phyloP scores from a whole-genome alignment of 1,139 yeast genomes.

The Pneumocystis carinii region DNA sequence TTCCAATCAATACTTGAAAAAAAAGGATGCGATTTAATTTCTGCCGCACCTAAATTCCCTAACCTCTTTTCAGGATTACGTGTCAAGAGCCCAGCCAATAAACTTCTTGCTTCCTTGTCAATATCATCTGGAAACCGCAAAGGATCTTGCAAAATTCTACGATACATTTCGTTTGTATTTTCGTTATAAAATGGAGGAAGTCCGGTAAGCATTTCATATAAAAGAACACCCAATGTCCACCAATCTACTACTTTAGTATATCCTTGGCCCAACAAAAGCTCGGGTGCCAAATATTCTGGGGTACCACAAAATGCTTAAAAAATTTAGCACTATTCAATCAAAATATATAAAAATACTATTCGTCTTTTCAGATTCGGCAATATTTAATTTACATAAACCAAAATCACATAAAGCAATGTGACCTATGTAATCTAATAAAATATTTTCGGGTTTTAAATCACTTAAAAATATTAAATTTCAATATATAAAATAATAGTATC shows the following conservation, averaged over 20 bases:
- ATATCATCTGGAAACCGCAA: slow-evolving; percentile 76
- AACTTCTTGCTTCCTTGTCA: slow-evolving; percentile 77
- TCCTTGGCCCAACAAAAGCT: slow-evolving; percentile 76
- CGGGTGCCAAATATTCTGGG: slow-evolving; percentile 94
- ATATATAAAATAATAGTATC: background rate
- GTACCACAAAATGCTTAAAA: slow-evolving; percentile 76
- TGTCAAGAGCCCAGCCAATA: slow-evolving; percentile 58
- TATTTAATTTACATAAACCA: background rate
- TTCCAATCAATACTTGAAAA: slow-evolving; percentile 88
- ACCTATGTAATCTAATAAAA: slow-evolving; percentile 83
- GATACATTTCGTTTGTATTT: slow-evolving; percentile 86
- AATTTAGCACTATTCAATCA: slow-evolving; percentile 10
- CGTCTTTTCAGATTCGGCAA: background rate
- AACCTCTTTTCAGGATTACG: slow-evolving; percentile 75
- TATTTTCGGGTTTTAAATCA: slow-evolving; percentile 91
- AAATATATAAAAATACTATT: slow-evolving; percentile 11
- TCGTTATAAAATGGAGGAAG: slow-evolving; percentile 94
- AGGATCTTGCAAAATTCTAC: slow-evolving; percentile 79
- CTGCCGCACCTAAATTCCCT: slow-evolving; percentile 67
- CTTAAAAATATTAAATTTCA: background rate
- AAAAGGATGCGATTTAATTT: slow-evolving; percentile 72
- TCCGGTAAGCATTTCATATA: slow-evolving; percentile 94
- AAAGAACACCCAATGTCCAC: slow-evolving; percentile 93
- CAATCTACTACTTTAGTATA: slow-evolving; percentile 93
- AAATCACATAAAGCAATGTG: slow-evolving; percentile 56